Conservation (phyloP, 306 rosid species). For the Cicer arietinum region DNA sequence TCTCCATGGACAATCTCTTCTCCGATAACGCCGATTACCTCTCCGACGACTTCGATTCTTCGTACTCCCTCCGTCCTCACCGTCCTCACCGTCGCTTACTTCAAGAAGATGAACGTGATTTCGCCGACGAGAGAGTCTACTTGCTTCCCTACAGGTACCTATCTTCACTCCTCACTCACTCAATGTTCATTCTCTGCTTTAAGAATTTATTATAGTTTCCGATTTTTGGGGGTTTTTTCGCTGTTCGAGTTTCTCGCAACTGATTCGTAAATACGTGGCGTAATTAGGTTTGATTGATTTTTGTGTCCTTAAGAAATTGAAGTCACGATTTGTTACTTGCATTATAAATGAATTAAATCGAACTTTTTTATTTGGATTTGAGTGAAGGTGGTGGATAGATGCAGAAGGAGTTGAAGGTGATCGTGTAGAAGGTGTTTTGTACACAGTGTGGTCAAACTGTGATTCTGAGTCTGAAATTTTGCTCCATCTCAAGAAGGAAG, state of each 20-base stretch:
- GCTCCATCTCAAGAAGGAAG: conserved; percentile 61
- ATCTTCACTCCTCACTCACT: neutral
- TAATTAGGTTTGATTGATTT: neutral
- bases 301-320: conserved; percentile 19
- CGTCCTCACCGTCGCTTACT: conserved; percentile 64
- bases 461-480: conserved; percentile 54
- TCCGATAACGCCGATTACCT: conserved; percentile 40
- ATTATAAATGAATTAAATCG: neutral
- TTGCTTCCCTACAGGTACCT: conserved; percentile 69
- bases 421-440: conserved; percentile 60
- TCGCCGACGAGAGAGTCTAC: conserved; percentile 59
- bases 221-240: neutral
- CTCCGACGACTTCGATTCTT: conserved; percentile 60
- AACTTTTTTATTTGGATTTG: conserved; percentile 16
- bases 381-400: conserved; percentile 83
- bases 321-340: neutral
- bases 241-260: neutral
- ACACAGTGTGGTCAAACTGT: conserved; percentile 48
- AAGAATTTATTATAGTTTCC: neutral
- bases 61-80: conserved; percentile 49
- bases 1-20: conserved; percentile 64
- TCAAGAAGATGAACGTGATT: conserved; percentile 51
- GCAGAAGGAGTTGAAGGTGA: conserved; percentile 50
- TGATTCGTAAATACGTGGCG: neutral
- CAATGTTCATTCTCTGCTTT: neutral